phyloP scores from a whole-genome alignment of 306 rosid genomes.

The Trifolium subterraneum region DNA sequence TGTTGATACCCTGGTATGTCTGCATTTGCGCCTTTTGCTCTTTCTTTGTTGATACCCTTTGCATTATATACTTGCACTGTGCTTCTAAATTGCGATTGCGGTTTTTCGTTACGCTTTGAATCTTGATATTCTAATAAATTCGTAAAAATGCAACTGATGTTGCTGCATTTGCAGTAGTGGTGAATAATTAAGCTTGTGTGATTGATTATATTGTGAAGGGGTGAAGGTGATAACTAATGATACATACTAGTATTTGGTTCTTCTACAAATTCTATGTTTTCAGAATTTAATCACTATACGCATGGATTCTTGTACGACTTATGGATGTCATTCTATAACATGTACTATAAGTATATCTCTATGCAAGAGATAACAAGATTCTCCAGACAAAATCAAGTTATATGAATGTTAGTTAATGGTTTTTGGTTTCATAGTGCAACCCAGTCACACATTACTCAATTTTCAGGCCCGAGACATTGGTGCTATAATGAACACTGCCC shows the following conservation, averaged over 20 bases:
- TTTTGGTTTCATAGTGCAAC: neutral
- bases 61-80: neutral
- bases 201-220: too few relatives aligned
- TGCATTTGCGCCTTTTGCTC: too few relatives aligned
- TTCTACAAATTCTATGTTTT: neutral
- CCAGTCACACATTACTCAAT: neutral
- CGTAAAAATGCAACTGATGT: too few relatives aligned
- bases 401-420: neutral
- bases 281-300: neutral
- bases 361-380: too few relatives aligned
- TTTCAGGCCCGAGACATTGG: neutral
- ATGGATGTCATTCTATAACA: neutral
- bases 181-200: too few relatives aligned
- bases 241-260: too few relatives aligned
- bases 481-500: neutral
- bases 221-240: too few relatives aligned
- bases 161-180: too few relatives aligned
- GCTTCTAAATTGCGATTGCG: neutral
- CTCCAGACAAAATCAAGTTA: neutral
- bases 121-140: neutral
- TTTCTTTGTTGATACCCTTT: neutral
- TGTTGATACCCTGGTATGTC: neutral
- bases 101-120: too few relatives aligned
- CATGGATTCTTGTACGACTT: neutral
- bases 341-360: neutral